A percentile compares a stretch with the other conserved stretches of the same genome.
Evolutionary conservation across 768 basidiomycete species (phyloP).

Genomic region (Suillus ampliporus): DNA sequence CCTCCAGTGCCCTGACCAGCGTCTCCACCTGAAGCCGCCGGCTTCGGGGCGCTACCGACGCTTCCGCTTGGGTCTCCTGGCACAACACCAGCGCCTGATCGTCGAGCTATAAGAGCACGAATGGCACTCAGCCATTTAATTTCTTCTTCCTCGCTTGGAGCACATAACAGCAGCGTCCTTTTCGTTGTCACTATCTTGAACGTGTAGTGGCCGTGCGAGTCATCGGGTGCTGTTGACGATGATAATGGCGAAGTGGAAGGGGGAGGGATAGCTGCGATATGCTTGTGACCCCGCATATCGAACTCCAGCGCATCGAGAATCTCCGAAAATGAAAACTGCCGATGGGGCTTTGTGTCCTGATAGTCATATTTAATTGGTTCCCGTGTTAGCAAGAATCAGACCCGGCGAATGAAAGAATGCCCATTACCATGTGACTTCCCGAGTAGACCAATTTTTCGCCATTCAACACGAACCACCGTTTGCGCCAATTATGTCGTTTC

Average conservation of each 20-base stretch:
- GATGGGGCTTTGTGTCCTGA: slow-evolving; percentile 90
- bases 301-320: slow-evolving; percentile 94
- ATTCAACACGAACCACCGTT: slow-evolving; percentile 96
- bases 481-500: slow-evolving; percentile 93
- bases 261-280: slow-evolving; percentile 43
- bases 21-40: slow-evolving; percentile 17
- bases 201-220: slow-evolving; percentile 58
- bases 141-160: slow-evolving; percentile 96
- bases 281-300: slow-evolving; percentile 62
- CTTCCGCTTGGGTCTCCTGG: slow-evolving; percentile 50
- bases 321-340: slow-evolving; percentile 81
- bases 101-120: slow-evolving; percentile 84
- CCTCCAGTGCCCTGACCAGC: slow-evolving; percentile 22
- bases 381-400: slow-evolving; percentile 16
- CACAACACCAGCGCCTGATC: slow-evolving; percentile 56
- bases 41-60: slow-evolving; percentile 21
- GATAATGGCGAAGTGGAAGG: slow-evolving; percentile 38
- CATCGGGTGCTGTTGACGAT: slow-evolving; percentile 42
- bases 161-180: slow-evolving; percentile 85
- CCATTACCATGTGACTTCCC: slow-evolving; percentile 91
- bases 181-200: slow-evolving; percentile 98
- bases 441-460: slow-evolving; percentile 88
- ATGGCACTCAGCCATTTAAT: slow-evolving; percentile 98
- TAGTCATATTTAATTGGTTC: slow-evolving; percentile 14
- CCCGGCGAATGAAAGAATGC: slow-evolving; percentile 17